phyloP scores from a whole-genome alignment of 2,329 filamentous ascomycete species.

The Ilyonectria mors-panacis region DNA sequence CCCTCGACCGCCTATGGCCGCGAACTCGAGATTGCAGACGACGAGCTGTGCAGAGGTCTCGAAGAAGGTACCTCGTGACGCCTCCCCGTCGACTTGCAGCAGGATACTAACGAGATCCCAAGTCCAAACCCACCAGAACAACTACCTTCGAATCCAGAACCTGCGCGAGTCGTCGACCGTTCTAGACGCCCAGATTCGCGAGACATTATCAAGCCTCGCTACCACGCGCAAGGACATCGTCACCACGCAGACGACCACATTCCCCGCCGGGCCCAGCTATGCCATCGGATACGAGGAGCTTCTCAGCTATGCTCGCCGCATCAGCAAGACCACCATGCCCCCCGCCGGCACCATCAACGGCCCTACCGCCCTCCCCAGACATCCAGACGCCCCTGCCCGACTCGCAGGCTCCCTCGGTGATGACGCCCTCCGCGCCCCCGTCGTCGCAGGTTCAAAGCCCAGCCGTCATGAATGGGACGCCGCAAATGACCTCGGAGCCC shows the following conservation, averaged over 20 bases:
- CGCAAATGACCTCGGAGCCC: slow-evolving; percentile 48
- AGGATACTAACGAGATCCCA: slow-evolving; percentile 18
- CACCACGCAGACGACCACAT: slow-evolving; percentile 71
- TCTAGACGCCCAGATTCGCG: slow-evolving; percentile 81
- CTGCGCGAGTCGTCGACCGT: slow-evolving; percentile 76
- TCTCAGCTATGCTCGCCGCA: slow-evolving; percentile 82
- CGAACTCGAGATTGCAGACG: slow-evolving; percentile 80
- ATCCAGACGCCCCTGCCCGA: slow-evolving; percentile 52
- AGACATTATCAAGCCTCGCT: slow-evolving; percentile 78
- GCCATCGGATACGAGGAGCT: slow-evolving; percentile 80
- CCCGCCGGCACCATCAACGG: slow-evolving; percentile 68
- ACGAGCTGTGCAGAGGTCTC: slow-evolving; percentile 75
- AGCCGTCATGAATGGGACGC: slow-evolving; percentile 52
- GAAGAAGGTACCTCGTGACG: slow-evolving; percentile 68
- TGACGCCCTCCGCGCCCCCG: slow-evolving; percentile 52
- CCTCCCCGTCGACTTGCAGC: background rate
- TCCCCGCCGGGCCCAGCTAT: slow-evolving; percentile 66
- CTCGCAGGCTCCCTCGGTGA: slow-evolving; percentile 47
- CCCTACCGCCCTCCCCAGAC: slow-evolving; percentile 48
- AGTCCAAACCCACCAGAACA: slow-evolving; percentile 84
- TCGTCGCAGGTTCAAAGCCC: slow-evolving; percentile 55
- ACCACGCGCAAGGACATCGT: slow-evolving; percentile 81
- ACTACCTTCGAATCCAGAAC: slow-evolving; percentile 76
- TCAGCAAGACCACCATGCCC: slow-evolving; percentile 84
- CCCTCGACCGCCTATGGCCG: slow-evolving; percentile 77